These are phyloP conservation scores for Termitomyces titanicus DNA, from an alignment of 768 basidiomycete species.

Conservation along the genomic window DNA sequence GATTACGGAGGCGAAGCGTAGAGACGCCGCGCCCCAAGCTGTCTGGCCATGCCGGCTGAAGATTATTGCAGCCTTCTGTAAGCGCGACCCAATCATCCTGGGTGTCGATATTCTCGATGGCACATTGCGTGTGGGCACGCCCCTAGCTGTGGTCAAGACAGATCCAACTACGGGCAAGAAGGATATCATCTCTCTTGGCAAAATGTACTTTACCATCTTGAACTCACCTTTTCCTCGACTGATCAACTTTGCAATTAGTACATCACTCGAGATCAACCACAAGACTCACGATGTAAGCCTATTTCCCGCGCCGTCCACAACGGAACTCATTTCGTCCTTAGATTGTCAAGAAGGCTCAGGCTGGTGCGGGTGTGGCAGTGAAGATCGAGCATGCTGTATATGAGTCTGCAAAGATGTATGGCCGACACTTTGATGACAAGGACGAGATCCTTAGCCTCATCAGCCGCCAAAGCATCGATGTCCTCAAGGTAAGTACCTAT, in stretches of 20 bases:
- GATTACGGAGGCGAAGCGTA: conserved; percentile 88
- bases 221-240: not conserved
- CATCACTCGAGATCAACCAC: conserved; percentile 97
- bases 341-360: conserved; percentile 90
- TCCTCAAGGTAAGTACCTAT: conserved; percentile 79
- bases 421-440: conserved; percentile 94
- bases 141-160: conserved; percentile 91
- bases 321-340: conserved; percentile 24
- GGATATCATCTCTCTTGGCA: conserved; percentile 89
- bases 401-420: conserved; percentile 93
- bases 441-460: conserved; percentile 92
- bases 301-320: not conserved
- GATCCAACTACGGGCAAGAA: conserved; percentile 86
- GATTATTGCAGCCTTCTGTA: conserved; percentile 91
- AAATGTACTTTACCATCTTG: conserved; percentile 62
- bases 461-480: conserved; percentile 91
- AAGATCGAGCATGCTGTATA: conserved; percentile 98
- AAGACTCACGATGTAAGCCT: conserved; percentile 71
- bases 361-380: conserved; percentile 95
- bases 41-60: conserved; percentile 96
- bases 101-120: conserved; percentile 97
- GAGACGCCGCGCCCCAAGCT: conserved; percentile 90
- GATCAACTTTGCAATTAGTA: conserved; percentile 43
- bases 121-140: conserved; percentile 86
- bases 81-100: conserved; percentile 95